A percentile compares a stretch with the other conserved stretches of the same genome.
These are phyloP conservation scores for Yamadazyma sp. DNA, from an alignment of 805 yeast genomes.

Conservation along the genomic window DNA sequence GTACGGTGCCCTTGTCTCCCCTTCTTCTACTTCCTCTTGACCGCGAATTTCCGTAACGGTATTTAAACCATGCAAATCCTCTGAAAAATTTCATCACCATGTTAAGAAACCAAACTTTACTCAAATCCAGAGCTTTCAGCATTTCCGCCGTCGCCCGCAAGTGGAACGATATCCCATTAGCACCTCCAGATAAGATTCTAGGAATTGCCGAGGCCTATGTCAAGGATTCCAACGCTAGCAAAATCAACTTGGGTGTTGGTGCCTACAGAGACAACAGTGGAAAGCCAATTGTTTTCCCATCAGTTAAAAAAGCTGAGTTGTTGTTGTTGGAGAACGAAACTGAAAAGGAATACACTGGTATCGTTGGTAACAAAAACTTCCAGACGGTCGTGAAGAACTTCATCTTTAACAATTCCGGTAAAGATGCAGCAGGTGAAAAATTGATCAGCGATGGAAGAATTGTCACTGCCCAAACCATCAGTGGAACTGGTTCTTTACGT, in stretches of 20 bases:
- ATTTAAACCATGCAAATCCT: conserved; percentile 3
- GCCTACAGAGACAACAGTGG: conserved; percentile 92
- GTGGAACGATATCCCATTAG: conserved; percentile 44
- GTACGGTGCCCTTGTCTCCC: too few species aligned
- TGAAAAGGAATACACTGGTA: conserved; percentile 86
- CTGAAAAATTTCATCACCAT: conserved; percentile 4
- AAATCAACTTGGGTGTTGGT: conserved; percentile 76
- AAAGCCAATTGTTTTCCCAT: conserved; percentile 83
- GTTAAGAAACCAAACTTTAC: conserved; percentile 7
- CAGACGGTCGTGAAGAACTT: conserved; percentile 66
- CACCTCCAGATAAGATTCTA: conserved; percentile 84
- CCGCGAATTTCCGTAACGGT: conserved; percentile 12
- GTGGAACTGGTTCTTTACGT: conserved; percentile 94
- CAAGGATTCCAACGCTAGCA: conserved; percentile 58
- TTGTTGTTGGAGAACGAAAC: conserved; percentile 47
- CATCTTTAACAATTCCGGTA: conserved; percentile 60
- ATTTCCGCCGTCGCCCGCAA: conserved; percentile 11
- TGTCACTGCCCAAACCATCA: conserved; percentile 82
- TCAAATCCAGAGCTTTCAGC: conserved; percentile 16
- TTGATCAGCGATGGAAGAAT: conserved; percentile 63
- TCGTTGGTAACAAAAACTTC: conserved; percentile 73
- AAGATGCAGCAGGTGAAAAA: conserved; percentile 53
- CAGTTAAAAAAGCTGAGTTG: conserved; percentile 66
- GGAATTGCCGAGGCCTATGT: conserved; percentile 76
- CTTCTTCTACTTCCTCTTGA: conserved; percentile 4